Conservation (phyloP, 139 green algal genomes). For the Chlorella sp. region DNA sequence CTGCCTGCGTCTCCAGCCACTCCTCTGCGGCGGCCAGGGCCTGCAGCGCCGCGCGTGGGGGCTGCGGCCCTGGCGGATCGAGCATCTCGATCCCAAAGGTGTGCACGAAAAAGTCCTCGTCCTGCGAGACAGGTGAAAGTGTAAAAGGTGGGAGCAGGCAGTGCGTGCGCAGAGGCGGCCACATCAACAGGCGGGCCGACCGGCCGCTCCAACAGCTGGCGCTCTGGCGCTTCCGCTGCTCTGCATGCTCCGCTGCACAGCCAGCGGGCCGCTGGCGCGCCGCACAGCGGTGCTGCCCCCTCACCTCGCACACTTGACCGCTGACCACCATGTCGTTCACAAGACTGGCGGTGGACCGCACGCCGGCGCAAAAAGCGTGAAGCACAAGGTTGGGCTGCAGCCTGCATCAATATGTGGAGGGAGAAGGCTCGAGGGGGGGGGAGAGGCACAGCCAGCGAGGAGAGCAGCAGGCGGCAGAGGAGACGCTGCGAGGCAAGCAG, state of each 20-base stretch:
- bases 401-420: conserved; percentile 27
- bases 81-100: conserved; percentile 52
- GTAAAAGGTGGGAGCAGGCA: too few species aligned
- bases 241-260: too few species aligned
- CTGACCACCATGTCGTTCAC: conserved; percentile 64
- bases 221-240: too few species aligned
- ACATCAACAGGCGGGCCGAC: too few species aligned
- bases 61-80: conserved; percentile 17
- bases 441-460: too few species aligned
- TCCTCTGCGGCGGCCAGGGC: conserved; percentile 20
- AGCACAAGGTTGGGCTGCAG: conserved; percentile 46
- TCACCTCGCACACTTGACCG: conserved; percentile 71
- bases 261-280: too few species aligned
- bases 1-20: conserved; percentile 8
- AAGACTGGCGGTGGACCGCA: conserved; percentile 53
- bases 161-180: too few species aligned
- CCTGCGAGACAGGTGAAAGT: conserved; percentile 37
- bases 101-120: conserved; percentile 60
- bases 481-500: not conserved
- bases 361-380: conserved; percentile 61
- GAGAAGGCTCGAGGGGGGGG: too few species aligned
- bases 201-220: too few species aligned
- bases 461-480: not conserved
- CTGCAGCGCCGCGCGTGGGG: conserved; percentile 20
- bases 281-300: not conserved